Conservation (phyloP, 2,329 filamentous ascomycete species). For the Endocalyx cinctus region DNA sequence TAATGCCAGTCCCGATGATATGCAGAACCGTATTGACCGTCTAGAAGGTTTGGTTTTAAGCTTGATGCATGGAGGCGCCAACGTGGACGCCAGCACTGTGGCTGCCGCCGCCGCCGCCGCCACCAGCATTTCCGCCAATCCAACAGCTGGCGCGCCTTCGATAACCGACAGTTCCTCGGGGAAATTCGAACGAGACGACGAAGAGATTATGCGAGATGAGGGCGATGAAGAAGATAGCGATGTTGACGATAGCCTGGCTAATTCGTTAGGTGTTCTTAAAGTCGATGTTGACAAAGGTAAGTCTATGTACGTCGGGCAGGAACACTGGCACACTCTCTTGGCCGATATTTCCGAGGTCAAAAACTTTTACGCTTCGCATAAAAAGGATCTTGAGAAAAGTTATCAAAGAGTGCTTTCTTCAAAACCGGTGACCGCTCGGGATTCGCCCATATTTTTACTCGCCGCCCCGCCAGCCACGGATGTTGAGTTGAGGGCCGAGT, state of each 20-base stretch:
- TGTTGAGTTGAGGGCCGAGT: constrained; percentile 69
- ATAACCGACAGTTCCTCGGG: constrained; percentile 41
- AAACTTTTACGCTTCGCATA: constrained; percentile 80
- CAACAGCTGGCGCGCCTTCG: constrained; percentile 30
- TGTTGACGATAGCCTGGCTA: constrained; percentile 62
- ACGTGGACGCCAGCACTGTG: constrained; percentile 38
- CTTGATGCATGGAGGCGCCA: constrained; percentile 81
- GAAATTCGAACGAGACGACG: constrained; percentile 52
- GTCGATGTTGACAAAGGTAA: constrained; percentile 74
- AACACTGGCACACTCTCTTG: constrained; percentile 78
- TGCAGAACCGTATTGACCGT: constrained; percentile 97
- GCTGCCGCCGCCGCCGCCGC: constrained; percentile 26
- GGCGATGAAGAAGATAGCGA: constrained; percentile 63
- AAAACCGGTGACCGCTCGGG: constrained; percentile 54
- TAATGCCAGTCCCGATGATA: constrained; percentile 73
- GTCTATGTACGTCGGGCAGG: constrained; percentile 75
- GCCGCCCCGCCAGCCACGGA: constrained; percentile 68
- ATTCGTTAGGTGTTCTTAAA: constrained; percentile 76
- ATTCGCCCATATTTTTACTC: constrained; percentile 74
- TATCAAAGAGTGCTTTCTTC: constrained; percentile 69
- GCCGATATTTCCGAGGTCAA: constrained; percentile 88
- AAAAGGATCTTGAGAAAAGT: constrained; percentile 82
- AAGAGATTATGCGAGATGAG: constrained; percentile 44
- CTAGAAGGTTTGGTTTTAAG: constrained; percentile 88
- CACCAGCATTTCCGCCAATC: constrained; percentile 18